Evolutionary conservation across 495 filamentous ascomycete species (phyloP).

Genomic region (Lentithecium fluviatile): DNA sequence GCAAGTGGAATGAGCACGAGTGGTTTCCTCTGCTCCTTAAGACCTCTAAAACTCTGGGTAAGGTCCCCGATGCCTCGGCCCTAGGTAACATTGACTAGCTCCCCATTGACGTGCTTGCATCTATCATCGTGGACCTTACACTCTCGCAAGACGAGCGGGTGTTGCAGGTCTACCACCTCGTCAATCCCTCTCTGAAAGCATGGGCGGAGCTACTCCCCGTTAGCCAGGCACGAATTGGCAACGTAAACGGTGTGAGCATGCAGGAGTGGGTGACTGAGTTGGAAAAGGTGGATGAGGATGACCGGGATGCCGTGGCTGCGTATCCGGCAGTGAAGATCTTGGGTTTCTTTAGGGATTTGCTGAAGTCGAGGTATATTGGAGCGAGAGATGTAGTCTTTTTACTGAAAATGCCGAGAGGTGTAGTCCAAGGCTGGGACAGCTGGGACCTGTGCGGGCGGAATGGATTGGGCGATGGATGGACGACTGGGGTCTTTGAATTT

Average conservation of each 20-base stretch:
- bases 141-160: not conserved
- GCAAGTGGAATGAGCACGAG: slow-evolving; percentile 5
- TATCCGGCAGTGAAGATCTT: not conserved
- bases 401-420: not conserved
- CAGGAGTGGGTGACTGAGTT: not conserved
- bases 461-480: not conserved
- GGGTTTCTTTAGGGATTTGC: not conserved
- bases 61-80: slow-evolving; percentile 1
- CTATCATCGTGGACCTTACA: not conserved
- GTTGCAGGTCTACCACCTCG: slow-evolving; percentile 3
- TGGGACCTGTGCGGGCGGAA: not conserved
- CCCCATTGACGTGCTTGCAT: not conserved
- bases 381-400: not conserved
- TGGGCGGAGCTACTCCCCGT: not conserved
- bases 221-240: not conserved
- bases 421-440: not conserved
- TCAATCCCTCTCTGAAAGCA: slow-evolving; percentile 1
- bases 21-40: slow-evolving; percentile 3
- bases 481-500: too few species aligned
- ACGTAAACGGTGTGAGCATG: not conserved
- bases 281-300: not conserved
- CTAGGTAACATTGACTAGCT: slow-evolving; percentile 8
- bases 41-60: not conserved
- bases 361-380: not conserved
- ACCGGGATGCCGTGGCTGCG: not conserved